Percentiles rank a stretch among this genome's conserved stretches.
Evolutionary conservation across 176 grass and related monocot species (phyloP).

Genomic region (Oryza nivara): DNA sequence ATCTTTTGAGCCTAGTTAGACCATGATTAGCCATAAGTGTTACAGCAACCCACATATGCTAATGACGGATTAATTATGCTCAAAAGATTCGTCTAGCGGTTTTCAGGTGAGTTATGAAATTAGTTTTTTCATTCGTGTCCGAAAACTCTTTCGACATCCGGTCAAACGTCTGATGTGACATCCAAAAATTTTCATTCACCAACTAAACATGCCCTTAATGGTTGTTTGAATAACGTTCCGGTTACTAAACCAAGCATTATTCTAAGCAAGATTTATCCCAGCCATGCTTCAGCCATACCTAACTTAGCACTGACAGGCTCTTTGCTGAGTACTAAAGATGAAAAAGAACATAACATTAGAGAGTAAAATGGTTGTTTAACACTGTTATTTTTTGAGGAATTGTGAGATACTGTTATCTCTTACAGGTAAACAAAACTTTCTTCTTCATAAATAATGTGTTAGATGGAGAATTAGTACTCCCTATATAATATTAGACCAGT

Average conservation of each 20-base stretch:
- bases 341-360: not conserved
- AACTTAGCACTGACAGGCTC: not conserved
- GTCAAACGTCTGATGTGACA: too few relatives aligned
- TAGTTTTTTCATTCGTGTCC: too few relatives aligned
- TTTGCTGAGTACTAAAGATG: not conserved
- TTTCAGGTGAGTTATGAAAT: too few relatives aligned
- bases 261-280: not conserved
- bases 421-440: not conserved
- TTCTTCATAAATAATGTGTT: not conserved
- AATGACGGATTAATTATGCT: too few relatives aligned
- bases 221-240: not conserved
- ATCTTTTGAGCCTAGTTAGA: too few relatives aligned
- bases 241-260: not conserved
- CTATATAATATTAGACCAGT: not conserved
- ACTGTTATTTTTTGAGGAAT: not conserved
- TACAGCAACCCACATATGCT: too few relatives aligned
- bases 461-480: not conserved
- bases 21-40: too few relatives aligned
- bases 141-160: too few relatives aligned
- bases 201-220: not conserved
- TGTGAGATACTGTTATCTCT: not conserved
- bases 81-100: too few relatives aligned
- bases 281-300: not conserved
- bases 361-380: not conserved
- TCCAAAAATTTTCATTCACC: too few relatives aligned